Percentiles rank a stretch among this genome's conserved stretches.
These are phyloP conservation scores for Pleurotus eryngii DNA, from an alignment of 768 basidiomycete genomes.

Conservation along the genomic window DNA sequence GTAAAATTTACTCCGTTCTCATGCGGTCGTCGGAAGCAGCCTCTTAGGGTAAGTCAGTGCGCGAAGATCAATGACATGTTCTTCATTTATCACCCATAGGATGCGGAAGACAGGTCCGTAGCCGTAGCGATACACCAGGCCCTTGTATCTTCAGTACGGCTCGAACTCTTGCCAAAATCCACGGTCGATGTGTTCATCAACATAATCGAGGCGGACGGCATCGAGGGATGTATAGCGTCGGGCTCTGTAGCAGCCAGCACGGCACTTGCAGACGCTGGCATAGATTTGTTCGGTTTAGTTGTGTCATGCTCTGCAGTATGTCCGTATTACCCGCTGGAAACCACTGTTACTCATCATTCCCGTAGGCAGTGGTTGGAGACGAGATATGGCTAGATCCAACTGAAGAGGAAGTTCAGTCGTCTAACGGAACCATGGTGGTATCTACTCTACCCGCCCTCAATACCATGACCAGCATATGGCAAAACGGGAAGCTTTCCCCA, in stretches of 20 bases:
- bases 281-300: constrained; percentile 88
- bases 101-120: constrained; percentile 89
- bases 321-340: neutral
- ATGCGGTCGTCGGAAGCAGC: constrained; percentile 70
- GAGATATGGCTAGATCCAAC: constrained; percentile 82
- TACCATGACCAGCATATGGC: constrained; percentile 82
- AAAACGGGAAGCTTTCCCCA: constrained; percentile 64
- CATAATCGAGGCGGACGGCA: constrained; percentile 87
- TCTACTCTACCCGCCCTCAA: constrained; percentile 88
- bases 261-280: constrained; percentile 89
- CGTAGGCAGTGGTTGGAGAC: constrained; percentile 51
- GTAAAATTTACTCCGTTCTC: constrained; percentile 98
- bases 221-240: constrained; percentile 85
- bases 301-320: constrained; percentile 74
- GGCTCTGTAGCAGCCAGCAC: constrained; percentile 86
- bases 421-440: constrained; percentile 69
- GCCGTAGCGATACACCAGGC: constrained; percentile 84
- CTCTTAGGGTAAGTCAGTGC: constrained; percentile 67
- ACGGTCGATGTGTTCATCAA: constrained; percentile 89
- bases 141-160: constrained; percentile 75
- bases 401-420: constrained; percentile 54
- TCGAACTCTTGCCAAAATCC: constrained; percentile 92
- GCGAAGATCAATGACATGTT: constrained; percentile 7
- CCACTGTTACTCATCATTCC: constrained; percentile 3
- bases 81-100: constrained; percentile 45